Conservation (phyloP, 2,329 filamentous ascomycete genomes). For the Volutella citrinella region DNA sequence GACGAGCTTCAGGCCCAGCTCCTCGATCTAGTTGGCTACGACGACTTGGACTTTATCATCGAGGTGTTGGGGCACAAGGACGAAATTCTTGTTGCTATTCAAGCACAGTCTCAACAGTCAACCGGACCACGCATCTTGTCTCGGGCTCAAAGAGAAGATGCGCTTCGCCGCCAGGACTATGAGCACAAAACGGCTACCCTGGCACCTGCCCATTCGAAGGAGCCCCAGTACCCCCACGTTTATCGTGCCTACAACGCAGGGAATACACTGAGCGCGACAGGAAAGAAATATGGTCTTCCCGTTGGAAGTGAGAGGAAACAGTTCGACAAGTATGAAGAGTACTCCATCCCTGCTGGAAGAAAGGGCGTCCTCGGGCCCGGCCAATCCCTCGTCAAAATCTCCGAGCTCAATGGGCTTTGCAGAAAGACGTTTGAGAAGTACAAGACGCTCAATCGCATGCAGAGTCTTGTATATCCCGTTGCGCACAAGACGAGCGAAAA, state of each 20-base stretch:
- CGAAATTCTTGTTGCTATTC: constrained; percentile 56
- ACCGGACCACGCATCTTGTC: constrained; percentile 60
- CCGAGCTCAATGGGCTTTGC: constrained; percentile 84
- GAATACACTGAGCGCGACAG: constrained; percentile 77
- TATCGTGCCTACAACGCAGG: constrained; percentile 82
- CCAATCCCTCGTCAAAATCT: constrained; percentile 74
- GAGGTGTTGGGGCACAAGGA: constrained; percentile 78
- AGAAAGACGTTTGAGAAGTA: constrained; percentile 92
- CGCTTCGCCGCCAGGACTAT: constrained; percentile 70
- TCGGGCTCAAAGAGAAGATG: constrained; percentile 73
- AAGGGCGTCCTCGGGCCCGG: constrained; percentile 71
- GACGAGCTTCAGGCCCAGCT: constrained; percentile 90
- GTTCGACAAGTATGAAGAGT: constrained; percentile 81
- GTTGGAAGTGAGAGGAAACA: constrained; percentile 69
- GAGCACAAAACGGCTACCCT: constrained; percentile 79
- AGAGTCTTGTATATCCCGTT: constrained; percentile 92
- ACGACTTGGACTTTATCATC: constrained; percentile 89
- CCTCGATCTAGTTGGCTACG: constrained; percentile 87
- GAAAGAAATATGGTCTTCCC: constrained; percentile 80
- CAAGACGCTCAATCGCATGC: constrained; percentile 93
- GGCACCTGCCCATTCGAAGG: constrained; percentile 67
- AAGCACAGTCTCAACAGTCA: constrained; percentile 33
- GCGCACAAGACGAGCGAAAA: constrained; percentile 96
- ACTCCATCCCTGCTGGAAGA: constrained; percentile 77
- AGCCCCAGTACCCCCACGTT: constrained; percentile 85